Evolutionary conservation across 116 monocot species (phyloP), one percentile per base, ranked within the genome.

Genomic region (Dioscorea cayenensis): DNA sequence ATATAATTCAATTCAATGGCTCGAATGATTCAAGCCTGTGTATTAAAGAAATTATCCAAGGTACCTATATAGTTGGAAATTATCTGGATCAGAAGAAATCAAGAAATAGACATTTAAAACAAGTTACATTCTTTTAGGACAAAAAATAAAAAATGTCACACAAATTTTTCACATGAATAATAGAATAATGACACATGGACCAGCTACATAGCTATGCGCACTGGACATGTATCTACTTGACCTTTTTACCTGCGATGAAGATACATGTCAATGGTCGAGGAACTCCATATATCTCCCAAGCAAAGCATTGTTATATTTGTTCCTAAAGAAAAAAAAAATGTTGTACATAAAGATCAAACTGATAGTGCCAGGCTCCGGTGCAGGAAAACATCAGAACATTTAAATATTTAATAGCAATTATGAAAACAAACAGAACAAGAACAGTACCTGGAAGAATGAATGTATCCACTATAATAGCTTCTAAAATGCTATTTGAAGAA

Each of bases 241-340:
- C 43, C 12, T 8, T 18, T 35, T 51, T 86, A 94, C 94, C 94
- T 88, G 63, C 86, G 87, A 66, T 94, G 94, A 16, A 94, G 84
- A 86, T 94, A 94, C 17, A 94, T 36, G 71, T 94, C 94, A 71
- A 94, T 90, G 14, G 90, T 90, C 37, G 66, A 82, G 58, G 88
- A 88, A 72, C 90, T 94, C 90, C 94, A 94, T 28, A 85, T 10
- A 60, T 94, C 90, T 66, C 90, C 94, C 69, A 94, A 82, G 67
- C 63, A 85, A 61, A 94, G 82, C 84, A 90, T 84, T 76, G 80
- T 82, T 79, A 94, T 94, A 36, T 88, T 75, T 38, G 94, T 94
- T 65, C 90, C 94, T 94, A 75, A 6, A 73, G 12, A 64, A 48
- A 60, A 1, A 1, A 60, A 1, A 66, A 7, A 77, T 22, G 7